Base-by-base conservation (phyloP, 1,284 basidiomycete genomes). In the Trichosporon coremiiforme region DNA sequence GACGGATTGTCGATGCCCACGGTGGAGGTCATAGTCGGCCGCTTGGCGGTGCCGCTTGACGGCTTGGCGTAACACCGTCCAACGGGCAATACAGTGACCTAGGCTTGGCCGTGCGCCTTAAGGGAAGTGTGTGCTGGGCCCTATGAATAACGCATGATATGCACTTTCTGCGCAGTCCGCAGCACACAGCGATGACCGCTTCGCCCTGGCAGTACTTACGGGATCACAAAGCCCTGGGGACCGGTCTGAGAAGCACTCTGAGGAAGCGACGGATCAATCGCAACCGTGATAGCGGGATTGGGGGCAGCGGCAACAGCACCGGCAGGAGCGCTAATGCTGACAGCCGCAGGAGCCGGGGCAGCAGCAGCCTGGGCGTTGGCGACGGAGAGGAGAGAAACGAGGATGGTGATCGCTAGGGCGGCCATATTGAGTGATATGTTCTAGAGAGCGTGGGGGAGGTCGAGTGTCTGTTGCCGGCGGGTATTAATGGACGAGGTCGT, bases 141-240 rank as follows among this genome's bases (percentile, higher is more conserved):
- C 41, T 15, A 45, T 45, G 41, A 45, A 45, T 15, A 17, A 45
- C 15, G 41, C 41, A 45, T 45, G 41, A 17, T n/a, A 45, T 45
- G 41, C 41, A 45, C 13, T 15, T 45, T 17, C 41, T 45, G 41
- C 41, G 41, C 41, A 45, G 41, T 17, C 41, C 41, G 41, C 41
- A 45, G 41, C 41, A 45, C 41, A 17, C 41, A 45, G 41, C 20
- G 47, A 53, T 22, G n/a, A 53, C n/a, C 47, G 3, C 5, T n/a
- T 47, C 45, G n/a, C 15, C n/a, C 15, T 17, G 45, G 45, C 25
- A 4, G 35, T 1, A 82, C 82, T 75, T 57, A 83, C 82, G 81
- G 79, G 68, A 83, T 77, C 17, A 73, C 68, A 70, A 78, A 79
- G 20, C 81, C 79, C 12, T 66, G 25, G 35, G 77, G 76, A 13